Percentiles rank a stretch among this genome's conserved stretches.
Evolutionary conservation across 352 stramenopile species (phyloP).

Genomic region (Pythium myriotylum): DNA sequence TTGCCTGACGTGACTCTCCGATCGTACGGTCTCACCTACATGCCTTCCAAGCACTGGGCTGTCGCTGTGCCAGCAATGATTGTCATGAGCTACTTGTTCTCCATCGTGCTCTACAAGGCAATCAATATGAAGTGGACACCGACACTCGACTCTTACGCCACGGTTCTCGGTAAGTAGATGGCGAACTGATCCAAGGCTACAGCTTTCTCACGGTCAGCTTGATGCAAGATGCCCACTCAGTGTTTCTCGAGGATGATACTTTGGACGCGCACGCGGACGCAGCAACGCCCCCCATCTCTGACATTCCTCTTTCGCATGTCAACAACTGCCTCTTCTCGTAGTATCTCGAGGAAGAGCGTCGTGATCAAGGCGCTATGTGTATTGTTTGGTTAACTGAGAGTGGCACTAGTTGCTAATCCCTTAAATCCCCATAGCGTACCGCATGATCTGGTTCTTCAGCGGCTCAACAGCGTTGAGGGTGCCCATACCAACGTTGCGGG

Average conservation of each 20-base stretch:
- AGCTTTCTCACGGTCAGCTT: too few species aligned
- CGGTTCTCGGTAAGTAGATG: slow-evolving; percentile 45
- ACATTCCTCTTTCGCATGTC: slow-evolving; percentile 77
- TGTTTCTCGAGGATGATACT: slow-evolving; percentile 46
- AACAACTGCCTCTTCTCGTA: slow-evolving; percentile 60
- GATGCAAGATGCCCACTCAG: slow-evolving; percentile 56
- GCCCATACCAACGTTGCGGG: slow-evolving; percentile 86
- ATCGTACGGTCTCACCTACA: slow-evolving; percentile 86
- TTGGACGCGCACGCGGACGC: slow-evolving; percentile 48
- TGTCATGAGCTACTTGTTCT: slow-evolving; percentile 82
- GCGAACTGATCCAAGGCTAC: too few species aligned
- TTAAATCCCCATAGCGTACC: slow-evolving; percentile 88
- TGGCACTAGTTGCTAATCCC: neutral
- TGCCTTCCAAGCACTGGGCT: slow-evolving; percentile 90
- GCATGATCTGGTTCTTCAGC: slow-evolving; percentile 91
- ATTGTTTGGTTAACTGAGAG: slow-evolving; percentile 3
- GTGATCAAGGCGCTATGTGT: neutral
- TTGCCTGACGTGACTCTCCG: slow-evolving; percentile 77
- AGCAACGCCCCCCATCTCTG: slow-evolving; percentile 72
- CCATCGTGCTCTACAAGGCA: slow-evolving; percentile 82
- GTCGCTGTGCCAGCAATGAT: slow-evolving; percentile 86
- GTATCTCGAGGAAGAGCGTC: neutral
- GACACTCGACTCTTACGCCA: slow-evolving; percentile 74
- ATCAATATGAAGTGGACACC: slow-evolving; percentile 81
- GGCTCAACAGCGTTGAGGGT: slow-evolving; percentile 85